Percentiles rank a stretch among this genome's conserved stretches.
Conservation (phyloP, 768 basidiomycete species). For the Trametes villosa region DNA sequence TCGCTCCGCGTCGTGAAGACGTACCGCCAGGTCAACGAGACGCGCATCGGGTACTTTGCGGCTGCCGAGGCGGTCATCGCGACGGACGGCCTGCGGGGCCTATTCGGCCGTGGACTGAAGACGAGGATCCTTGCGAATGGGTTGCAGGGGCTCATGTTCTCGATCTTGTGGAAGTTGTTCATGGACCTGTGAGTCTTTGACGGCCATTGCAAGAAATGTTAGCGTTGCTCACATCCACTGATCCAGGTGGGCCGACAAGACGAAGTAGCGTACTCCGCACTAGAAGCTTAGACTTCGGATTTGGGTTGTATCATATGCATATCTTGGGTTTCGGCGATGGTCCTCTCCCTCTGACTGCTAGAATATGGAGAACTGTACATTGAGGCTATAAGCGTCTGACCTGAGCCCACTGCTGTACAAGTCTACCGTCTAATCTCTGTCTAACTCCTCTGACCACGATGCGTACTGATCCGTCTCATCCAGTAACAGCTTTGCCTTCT, state of each 20-base stretch:
- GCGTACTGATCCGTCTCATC: slow-evolving; percentile 19
- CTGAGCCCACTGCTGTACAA: too few relatives aligned
- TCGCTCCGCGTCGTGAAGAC: slow-evolving; percentile 94
- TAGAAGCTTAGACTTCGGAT: background rate
- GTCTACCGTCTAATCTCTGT: background rate
- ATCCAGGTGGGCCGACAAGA: slow-evolving; percentile 27
- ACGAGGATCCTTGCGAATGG: slow-evolving; percentile 91
- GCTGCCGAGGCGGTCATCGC: slow-evolving; percentile 80
- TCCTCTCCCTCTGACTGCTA: too few relatives aligned
- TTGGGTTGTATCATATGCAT: background rate
- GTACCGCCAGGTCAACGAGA: slow-evolving; percentile 89
- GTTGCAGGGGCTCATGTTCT: slow-evolving; percentile 89
- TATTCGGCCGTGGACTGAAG: slow-evolving; percentile 89
- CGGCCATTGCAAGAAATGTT: background rate
- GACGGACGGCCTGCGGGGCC: slow-evolving; percentile 73
- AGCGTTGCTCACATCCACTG: background rate
- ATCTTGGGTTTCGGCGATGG: too few relatives aligned
- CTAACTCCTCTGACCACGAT: slow-evolving; percentile 16
- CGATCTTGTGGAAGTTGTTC: slow-evolving; percentile 89
- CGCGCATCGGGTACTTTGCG: slow-evolving; percentile 75
- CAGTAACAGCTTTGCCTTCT: slow-evolving; percentile 5
- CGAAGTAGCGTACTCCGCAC: slow-evolving; percentile 10
- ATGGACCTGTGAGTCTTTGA: slow-evolving; percentile 73
- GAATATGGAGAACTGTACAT: too few relatives aligned
- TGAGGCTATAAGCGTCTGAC: too few relatives aligned